Base-by-base conservation (phyloP, 352 stramenopile species). In the Phytopythium vexans region DNA sequence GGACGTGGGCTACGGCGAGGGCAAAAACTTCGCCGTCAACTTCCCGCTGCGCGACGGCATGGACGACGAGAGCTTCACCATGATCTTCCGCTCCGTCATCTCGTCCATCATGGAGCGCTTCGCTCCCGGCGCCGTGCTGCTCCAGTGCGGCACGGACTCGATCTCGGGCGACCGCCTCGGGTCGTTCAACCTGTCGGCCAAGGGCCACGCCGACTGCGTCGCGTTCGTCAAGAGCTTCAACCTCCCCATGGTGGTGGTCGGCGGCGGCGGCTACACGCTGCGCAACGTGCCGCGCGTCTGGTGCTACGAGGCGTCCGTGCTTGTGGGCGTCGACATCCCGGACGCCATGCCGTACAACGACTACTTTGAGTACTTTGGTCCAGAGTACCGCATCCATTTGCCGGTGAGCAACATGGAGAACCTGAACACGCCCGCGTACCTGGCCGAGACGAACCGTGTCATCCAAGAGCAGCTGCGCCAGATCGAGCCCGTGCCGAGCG, bases 281-380 rank as follows among this genome's bases (percentile, higher is more conserved):
- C 91, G 97, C 27, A 99, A 99, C 76, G 97, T 99, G 7, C 90
- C 97, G 4, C 82, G 84, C 33, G 72, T 70, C 12, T 94, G 82
- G 81, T 98, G 92, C 41, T 99, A 98, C 72, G 96, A 99, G 71
- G 98, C 96, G 16, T 89, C 92, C 8, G 83, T 99, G n/a, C 75
- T 98, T 32, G 84, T 97, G 12, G 94, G 90, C 35, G 89, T 96
- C 33, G 78, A 97, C 31, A 70, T 95, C 8, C 77, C 82, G 1
- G 96, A 99, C 56, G 91, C 98, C 5, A 98, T 99, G 70, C 97
- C 97, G 4, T 99, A 98, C 82, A 99, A 99, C 79, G 95, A 99
- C 70, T 99, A 99, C 79, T 99, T 98, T 76, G 97, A 99, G 72
- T 99, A 99, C 77, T 99, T 98, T 73, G 94, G 93, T 1, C 97